Evolutionary conservation across 2,329 filamentous ascomycete genomes (phyloP).

Genomic region (Mycosphaerella sp.): DNA sequence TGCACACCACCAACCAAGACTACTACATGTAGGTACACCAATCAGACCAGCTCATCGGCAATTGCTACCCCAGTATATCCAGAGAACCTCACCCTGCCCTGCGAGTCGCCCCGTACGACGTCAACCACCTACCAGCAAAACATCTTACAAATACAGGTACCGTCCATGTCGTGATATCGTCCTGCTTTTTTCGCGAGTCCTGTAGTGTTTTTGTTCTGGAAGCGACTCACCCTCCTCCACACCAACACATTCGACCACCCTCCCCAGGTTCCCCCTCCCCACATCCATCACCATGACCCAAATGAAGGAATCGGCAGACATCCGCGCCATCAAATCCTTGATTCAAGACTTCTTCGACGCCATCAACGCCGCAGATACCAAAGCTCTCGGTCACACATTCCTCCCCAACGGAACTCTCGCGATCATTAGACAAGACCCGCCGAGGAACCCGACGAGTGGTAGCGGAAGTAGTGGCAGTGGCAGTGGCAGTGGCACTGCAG

Average conservation of each 20-base stretch:
- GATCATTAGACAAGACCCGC: slow-evolving; percentile 20
- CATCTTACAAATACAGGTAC: background rate
- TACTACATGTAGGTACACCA: background rate
- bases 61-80: background rate
- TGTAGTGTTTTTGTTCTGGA: background rate
- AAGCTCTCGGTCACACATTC: slow-evolving; percentile 64
- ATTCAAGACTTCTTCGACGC: slow-evolving; percentile 22
- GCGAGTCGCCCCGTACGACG: background rate
- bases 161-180: too few species aligned
- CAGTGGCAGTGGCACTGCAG: background rate
- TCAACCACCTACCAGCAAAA: background rate
- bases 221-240: too few species aligned
- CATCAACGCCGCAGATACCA: slow-evolving; percentile 19
- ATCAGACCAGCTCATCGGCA: background rate
- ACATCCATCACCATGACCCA: slow-evolving; percentile 13
- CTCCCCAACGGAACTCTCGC: slow-evolving; percentile 65
- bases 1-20: too few species aligned
- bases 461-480: too few species aligned
- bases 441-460: slow-evolving; percentile 1
- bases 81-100: background rate
- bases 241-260: too few species aligned
- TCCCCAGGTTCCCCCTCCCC: background rate
- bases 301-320: slow-evolving; percentile 7
- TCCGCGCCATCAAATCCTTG: slow-evolving; percentile 15
- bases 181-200: background rate